These are phyloP conservation scores for Camelina neglecta DNA, from an alignment of 345 rosid species.

Conservation along the genomic window DNA sequence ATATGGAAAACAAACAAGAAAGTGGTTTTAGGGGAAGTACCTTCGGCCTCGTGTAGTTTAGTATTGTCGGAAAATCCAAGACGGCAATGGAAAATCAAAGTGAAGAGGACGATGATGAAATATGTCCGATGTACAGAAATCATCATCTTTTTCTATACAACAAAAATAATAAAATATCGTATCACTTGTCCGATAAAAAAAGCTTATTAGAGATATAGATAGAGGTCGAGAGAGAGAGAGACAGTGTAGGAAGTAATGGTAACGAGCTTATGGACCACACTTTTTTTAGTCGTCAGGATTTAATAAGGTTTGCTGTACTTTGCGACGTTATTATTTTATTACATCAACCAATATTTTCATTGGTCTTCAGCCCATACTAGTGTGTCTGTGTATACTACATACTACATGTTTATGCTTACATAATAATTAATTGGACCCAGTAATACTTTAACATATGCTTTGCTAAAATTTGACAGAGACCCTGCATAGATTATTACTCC, in stretches of 20 bases:
- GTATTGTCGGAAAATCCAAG: slow-evolving; percentile 33
- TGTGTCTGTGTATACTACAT: not conserved
- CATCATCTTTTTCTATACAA: slow-evolving; percentile 8
- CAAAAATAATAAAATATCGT: slow-evolving; percentile 8
- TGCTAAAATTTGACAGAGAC: not conserved
- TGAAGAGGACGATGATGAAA: slow-evolving; percentile 36
- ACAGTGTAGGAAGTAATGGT: slow-evolving; percentile 27
- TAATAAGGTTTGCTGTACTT: slow-evolving; percentile 27
- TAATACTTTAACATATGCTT: not conserved
- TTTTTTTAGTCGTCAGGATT: slow-evolving; percentile 21
- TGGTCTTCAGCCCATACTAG: slow-evolving; percentile 9
- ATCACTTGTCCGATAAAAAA: slow-evolving; percentile 30
- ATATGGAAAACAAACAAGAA: not conserved
- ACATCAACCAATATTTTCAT: not conserved
- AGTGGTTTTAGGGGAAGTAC: slow-evolving; percentile 21
- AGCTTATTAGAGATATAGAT: slow-evolving; percentile 31
- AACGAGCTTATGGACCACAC: slow-evolving; percentile 34
- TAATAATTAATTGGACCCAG: too few species aligned
- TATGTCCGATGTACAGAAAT: slow-evolving; percentile 2
- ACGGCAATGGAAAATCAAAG: slow-evolving; percentile 14
- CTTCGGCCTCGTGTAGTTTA: slow-evolving; percentile 44
- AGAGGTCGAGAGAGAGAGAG: slow-evolving; percentile 36
- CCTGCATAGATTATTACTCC: not conserved
- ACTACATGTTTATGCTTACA: too few species aligned
- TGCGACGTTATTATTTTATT: slow-evolving; percentile 1